These are phyloP conservation scores for Trypanosomatidae sp. DNA, from an alignment of 208 protist species.

Conservation along the genomic window DNA sequence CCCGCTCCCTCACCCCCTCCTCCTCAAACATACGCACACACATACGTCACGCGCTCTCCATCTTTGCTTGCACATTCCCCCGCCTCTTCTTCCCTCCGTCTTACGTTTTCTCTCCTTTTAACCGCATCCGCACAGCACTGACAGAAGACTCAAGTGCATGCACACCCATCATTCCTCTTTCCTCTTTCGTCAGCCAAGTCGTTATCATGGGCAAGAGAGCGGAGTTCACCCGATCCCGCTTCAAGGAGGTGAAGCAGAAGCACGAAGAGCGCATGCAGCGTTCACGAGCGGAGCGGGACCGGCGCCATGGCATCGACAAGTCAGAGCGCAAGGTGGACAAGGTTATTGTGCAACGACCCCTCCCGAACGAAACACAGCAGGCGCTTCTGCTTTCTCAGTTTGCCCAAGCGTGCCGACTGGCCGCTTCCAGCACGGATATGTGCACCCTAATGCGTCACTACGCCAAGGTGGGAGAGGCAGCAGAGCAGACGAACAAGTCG, in stretches of 20 bases:
- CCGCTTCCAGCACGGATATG: constrained; percentile 56
- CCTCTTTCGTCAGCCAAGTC: neutral
- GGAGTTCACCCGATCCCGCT: constrained; percentile 53
- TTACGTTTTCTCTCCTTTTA: neutral
- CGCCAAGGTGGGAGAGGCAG: constrained; percentile 17
- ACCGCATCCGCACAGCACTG: neutral
- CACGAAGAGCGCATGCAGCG: constrained; percentile 58
- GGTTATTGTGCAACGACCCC: constrained; percentile 36
- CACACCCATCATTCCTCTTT: neutral
- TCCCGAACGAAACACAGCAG: constrained; percentile 44
- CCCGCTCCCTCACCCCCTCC: neutral
- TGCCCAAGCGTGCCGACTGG: constrained; percentile 73
- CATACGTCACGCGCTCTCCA: neutral
- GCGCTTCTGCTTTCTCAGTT: constrained; percentile 70
- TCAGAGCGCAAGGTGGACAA: constrained; percentile 53
- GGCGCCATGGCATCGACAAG: constrained; percentile 60
- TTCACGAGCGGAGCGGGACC: constrained; percentile 46
- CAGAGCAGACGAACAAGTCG: neutral
- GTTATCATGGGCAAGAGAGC: constrained; percentile 71
- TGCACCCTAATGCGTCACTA: constrained; percentile 68
- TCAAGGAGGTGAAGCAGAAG: constrained; percentile 54
- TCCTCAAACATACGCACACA: no score
- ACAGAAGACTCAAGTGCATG: neutral
- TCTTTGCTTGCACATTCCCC: no score
- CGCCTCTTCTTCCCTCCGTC: neutral